phyloP scores from a whole-genome alignment of 2,329 filamentous ascomycete species.

The Colletotrichum nymphaeae region DNA sequence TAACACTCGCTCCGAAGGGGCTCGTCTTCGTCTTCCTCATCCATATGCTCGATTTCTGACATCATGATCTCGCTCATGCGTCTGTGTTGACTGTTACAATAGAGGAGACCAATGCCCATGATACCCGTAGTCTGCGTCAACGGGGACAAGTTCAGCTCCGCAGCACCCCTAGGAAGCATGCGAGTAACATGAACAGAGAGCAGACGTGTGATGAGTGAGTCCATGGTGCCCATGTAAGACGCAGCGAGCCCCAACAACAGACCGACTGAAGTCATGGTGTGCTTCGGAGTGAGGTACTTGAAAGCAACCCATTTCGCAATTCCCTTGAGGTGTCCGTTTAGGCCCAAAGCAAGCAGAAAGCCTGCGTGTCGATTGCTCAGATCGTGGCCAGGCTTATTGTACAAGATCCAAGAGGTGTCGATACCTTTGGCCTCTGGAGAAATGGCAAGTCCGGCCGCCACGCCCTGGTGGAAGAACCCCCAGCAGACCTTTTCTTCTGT shows the following conservation, averaged over 20 bases:
- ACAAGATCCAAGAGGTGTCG: slow-evolving; percentile 98
- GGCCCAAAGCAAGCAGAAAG: slow-evolving; percentile 87
- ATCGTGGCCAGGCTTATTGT: slow-evolving; percentile 90
- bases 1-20: slow-evolving; percentile 94
- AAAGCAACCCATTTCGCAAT: slow-evolving; percentile 99
- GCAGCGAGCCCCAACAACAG: slow-evolving; percentile 92
- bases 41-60: slow-evolving; percentile 92
- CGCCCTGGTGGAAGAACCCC: slow-evolving; percentile 98
- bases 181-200: slow-evolving; percentile 96
- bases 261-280: slow-evolving; percentile 98
- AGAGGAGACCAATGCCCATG: slow-evolving; percentile 95
- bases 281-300: slow-evolving; percentile 98
- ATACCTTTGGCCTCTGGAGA: slow-evolving; percentile 92
- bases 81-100: slow-evolving; percentile 94
- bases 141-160: slow-evolving; percentile 92
- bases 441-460: slow-evolving; percentile 91
- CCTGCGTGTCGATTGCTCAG: slow-evolving; percentile 97
- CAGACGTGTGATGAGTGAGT: slow-evolving; percentile 90
- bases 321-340: slow-evolving; percentile 94
- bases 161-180: slow-evolving; percentile 91
- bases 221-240: slow-evolving; percentile 97
- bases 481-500: slow-evolving; percentile 97
- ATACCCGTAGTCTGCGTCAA: slow-evolving; percentile 95
- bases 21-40: slow-evolving; percentile 84
- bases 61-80: slow-evolving; percentile 99